Base-by-base conservation (phyloP, 1,284 basidiomycete genomes). In the Sporisorium scitamineum region DNA sequence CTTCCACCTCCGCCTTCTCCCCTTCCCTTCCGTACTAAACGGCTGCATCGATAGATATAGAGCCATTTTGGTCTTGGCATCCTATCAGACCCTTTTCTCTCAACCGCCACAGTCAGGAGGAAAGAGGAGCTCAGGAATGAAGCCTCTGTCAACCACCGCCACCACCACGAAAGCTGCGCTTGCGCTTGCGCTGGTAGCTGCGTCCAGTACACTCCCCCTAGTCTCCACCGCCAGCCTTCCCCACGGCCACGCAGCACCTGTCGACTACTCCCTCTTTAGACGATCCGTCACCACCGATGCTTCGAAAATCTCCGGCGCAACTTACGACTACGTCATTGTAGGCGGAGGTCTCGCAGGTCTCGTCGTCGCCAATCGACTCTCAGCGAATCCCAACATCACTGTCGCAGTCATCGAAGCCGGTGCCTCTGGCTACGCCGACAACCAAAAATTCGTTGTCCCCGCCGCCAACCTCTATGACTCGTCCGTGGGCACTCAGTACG, bases 291-390 rank as follows among this genome's bases (percentile, higher is more conserved):
- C 69, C 44, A 29, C 48, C 37, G 58, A 71, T 26, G 60, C 76
- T 11, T 50, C 66, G 42, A 44, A 52, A 5, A 61, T 81, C 42
- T 44, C 63, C 10, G 67, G 59, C 16, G 34, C 65, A 45, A 67
- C 69, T 2, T 82, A 76, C 57, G 91, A 84, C 76, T 84, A 83
- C 44, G 54, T 84, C 51, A 65, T 84, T 26, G 70, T 83, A 34
- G 82, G 82, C 13, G 82, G 81, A 31, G 96, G 96, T 2, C 94
- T 94, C 27, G 80, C 81, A 3, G 82, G 82, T 26, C 65, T 84
- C 8, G 70, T 71, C 3, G 73, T 84, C 7, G 82, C 82, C 11
- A 67, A 68, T 6, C 72, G 82, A 0, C 71, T 84, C 18, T 76
- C 79, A 0, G 71, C 80, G 32, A 77, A 84, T 55, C 55, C 70